A percentile compares a stretch with the other conserved stretches of the same genome.
Conservation (phyloP, 2,329 filamentous ascomycete species). For the Leptographium flavum region DNA sequence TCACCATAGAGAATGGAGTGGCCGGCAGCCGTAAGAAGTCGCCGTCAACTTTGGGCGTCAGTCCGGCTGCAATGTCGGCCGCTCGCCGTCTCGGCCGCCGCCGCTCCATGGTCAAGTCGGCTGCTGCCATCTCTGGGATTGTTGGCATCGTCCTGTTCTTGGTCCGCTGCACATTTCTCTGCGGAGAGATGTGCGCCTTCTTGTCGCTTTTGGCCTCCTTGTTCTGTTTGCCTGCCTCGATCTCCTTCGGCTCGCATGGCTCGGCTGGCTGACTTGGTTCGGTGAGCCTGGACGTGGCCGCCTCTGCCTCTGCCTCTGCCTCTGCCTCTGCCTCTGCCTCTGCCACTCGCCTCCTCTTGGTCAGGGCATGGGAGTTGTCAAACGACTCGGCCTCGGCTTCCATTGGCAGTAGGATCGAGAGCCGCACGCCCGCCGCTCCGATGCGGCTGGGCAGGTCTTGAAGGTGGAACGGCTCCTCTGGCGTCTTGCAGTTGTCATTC, state of each 20-base stretch:
- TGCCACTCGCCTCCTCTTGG: neutral
- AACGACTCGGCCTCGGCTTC: conserved; percentile 16
- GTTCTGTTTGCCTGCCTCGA: neutral
- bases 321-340: conserved; percentile 5
- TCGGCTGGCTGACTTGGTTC: too few relatives aligned
- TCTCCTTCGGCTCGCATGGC: neutral
- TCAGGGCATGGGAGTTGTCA: conserved; percentile 4
- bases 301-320: neutral
- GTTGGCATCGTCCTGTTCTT: conserved; percentile 15
- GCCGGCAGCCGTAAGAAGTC: conserved; percentile 33
- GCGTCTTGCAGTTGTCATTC: conserved; percentile 23
- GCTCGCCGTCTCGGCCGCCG: neutral
- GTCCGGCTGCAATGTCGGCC: conserved; percentile 1
- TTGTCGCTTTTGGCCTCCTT: neutral
- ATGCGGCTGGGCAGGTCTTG: conserved; percentile 30
- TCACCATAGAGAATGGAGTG: conserved; percentile 33
- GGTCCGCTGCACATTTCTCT: neutral
- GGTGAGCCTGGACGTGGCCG: neutral
- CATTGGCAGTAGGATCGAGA: conserved; percentile 15
- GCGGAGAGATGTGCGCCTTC: neutral
- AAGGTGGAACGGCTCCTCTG: conserved; percentile 34
- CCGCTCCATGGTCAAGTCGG: conserved; percentile 4
- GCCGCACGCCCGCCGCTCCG: conserved; percentile 22
- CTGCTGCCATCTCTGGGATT: conserved; percentile 26
- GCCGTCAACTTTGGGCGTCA: conserved; percentile 10